These are phyloP conservation scores for Ustulina deusta DNA, from an alignment of 2,329 filamentous ascomycete species.

Conservation along the genomic window DNA sequence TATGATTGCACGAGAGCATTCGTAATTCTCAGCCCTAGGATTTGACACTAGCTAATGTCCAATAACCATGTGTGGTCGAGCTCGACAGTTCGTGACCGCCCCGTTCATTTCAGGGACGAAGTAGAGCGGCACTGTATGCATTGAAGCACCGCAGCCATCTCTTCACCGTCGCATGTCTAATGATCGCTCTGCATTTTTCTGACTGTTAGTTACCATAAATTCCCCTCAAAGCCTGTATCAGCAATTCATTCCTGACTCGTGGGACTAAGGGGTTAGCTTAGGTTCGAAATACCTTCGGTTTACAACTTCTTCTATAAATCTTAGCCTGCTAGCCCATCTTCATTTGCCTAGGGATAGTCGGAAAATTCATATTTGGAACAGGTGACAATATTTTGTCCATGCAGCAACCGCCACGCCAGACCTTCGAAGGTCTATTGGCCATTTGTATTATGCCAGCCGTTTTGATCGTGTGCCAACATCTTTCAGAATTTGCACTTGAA, in stretches of 20 bases:
- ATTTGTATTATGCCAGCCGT: not conserved
- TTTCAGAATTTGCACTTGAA: not conserved
- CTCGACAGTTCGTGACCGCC: not conserved
- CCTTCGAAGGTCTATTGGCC: constrained; percentile 16
- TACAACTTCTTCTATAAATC: not conserved
- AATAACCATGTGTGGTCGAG: not conserved
- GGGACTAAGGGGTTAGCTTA: not conserved
- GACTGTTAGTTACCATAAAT: not conserved
- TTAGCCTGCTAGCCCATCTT: not conserved
- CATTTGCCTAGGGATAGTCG: not conserved
- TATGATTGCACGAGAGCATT: constrained; percentile 3
- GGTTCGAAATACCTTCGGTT: not conserved
- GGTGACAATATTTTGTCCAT: not conserved
- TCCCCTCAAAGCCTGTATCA: not conserved
- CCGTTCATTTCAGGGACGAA: not conserved
- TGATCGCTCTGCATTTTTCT: not conserved
- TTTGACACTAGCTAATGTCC: not conserved
- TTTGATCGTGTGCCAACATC: not conserved
- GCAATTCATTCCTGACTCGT: not conserved
- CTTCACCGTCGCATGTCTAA: not conserved
- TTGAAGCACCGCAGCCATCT: not conserved
- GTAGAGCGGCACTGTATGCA: not conserved
- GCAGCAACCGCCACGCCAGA: constrained; percentile 15
- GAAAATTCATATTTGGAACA: not conserved
- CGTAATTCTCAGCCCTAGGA: not conserved